These are phyloP conservation scores for Raffaelea deltoideospora DNA, from an alignment of 2,329 filamentous ascomycete species.

Conservation along the genomic window DNA sequence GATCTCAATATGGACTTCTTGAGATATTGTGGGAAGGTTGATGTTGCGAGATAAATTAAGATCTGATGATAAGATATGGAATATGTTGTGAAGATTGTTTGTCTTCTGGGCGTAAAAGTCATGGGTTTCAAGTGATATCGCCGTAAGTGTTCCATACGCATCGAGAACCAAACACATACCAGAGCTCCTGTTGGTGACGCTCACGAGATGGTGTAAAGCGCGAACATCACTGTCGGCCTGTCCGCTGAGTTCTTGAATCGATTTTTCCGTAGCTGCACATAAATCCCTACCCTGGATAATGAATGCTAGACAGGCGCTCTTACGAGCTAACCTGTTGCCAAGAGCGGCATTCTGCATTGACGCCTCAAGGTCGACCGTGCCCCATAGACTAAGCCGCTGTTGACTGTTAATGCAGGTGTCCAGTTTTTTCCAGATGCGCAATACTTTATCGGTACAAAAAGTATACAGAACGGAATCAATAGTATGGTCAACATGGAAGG, in stretches of 20 bases:
- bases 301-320: conserved; percentile 36
- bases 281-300: conserved; percentile 75
- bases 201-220: conserved; percentile 69
- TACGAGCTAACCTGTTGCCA: conserved; percentile 1
- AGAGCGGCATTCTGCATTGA: conserved; percentile 40
- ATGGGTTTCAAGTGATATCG: conserved; percentile 83
- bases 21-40: background rate
- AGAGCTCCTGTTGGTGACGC: conserved; percentile 69
- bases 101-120: conserved; percentile 51
- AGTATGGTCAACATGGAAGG: conserved; percentile 60
- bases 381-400: conserved; percentile 65
- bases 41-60: conserved; percentile 27
- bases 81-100: conserved; percentile 69
- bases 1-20: conserved; percentile 51
- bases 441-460: conserved; percentile 61
- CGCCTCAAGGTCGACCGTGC: conserved; percentile 58
- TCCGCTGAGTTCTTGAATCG: conserved; percentile 45
- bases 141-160: conserved; percentile 71
- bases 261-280: conserved; percentile 58
- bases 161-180: conserved; percentile 83
- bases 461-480: conserved; percentile 85
- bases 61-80: conserved; percentile 51
- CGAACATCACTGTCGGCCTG: conserved; percentile 48
- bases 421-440: conserved; percentile 71
- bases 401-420: conserved; percentile 46